Evolutionary conservation across 2,329 filamentous ascomycete genomes (phyloP).

Genomic region (Xylaria sp.): DNA sequence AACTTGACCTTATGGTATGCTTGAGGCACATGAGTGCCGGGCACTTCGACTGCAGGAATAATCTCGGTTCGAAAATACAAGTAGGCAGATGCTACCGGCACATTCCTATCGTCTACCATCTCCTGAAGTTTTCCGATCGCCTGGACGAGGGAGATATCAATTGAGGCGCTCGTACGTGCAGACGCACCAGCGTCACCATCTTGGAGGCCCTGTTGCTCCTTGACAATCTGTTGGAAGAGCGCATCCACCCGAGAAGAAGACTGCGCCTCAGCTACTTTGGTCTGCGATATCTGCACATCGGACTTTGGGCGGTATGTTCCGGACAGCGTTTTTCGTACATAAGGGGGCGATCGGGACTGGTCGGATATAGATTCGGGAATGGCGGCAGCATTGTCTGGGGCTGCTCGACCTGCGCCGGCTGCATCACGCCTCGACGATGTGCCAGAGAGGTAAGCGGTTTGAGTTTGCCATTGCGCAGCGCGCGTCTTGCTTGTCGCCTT

Average conservation of each 20-base stretch:
- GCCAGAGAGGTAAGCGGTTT: conserved; percentile 39
- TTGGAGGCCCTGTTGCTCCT: conserved; percentile 35
- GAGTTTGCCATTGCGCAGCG: conserved; percentile 39
- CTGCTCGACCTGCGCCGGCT: neutral
- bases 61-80: conserved; percentile 43
- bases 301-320: neutral
- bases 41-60: conserved; percentile 46
- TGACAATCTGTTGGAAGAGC: conserved; percentile 46
- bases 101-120: conserved; percentile 48
- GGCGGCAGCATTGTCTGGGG: neutral
- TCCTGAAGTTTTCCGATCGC: conserved; percentile 43
- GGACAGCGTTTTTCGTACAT: conserved; percentile 2
- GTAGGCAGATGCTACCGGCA: conserved; percentile 42
- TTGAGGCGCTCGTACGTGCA: neutral
- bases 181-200: conserved; percentile 9
- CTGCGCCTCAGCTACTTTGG: conserved; percentile 13
- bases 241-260: conserved; percentile 38
- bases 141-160: conserved; percentile 39
- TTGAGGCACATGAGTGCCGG: conserved; percentile 43
- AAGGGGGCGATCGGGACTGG: conserved; percentile 9
- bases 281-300: neutral
- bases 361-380: neutral
- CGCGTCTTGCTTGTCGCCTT: conserved; percentile 34
- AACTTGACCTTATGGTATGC: conserved; percentile 47
- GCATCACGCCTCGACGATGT: conserved; percentile 33